phyloP scores from a whole-genome alignment of 2,329 filamentous ascomycete species.

The Emmonsia crescens region DNA sequence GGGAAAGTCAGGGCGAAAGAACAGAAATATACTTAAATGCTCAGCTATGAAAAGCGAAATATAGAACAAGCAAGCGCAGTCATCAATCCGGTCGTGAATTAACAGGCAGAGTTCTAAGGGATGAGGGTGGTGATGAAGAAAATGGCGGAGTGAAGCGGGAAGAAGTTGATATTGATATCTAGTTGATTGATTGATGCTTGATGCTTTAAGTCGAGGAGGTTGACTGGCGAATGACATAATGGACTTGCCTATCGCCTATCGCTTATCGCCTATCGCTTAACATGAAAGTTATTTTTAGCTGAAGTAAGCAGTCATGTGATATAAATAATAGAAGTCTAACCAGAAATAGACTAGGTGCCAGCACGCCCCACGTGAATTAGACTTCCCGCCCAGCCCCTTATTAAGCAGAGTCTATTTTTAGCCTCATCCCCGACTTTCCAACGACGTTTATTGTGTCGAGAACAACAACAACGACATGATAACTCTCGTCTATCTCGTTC shows the following conservation, averaged over 20 bases:
- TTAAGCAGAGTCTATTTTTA: not conserved
- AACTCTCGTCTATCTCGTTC: too few species aligned
- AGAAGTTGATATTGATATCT: not conserved
- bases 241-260: too few species aligned
- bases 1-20: not conserved
- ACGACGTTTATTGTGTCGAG: too few species aligned
- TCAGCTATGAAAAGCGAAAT: not conserved
- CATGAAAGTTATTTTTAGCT: not conserved
- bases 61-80: not conserved
- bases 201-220: not conserved
- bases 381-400: not conserved
- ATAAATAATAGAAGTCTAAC: too few species aligned
- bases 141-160: not conserved
- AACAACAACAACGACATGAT: too few species aligned
- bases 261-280: not conserved
- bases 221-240: not conserved
- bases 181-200: too few species aligned
- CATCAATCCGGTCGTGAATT: not conserved
- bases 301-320: not conserved
- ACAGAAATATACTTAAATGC: not conserved
- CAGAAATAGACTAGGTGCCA: too few species aligned
- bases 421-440: not conserved
- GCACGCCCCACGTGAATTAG: not conserved
- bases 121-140: not conserved
- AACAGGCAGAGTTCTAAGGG: not conserved